phyloP scores from a whole-genome alignment of 805 yeast genomes.

The Kockiozyma suomiensis region DNA sequence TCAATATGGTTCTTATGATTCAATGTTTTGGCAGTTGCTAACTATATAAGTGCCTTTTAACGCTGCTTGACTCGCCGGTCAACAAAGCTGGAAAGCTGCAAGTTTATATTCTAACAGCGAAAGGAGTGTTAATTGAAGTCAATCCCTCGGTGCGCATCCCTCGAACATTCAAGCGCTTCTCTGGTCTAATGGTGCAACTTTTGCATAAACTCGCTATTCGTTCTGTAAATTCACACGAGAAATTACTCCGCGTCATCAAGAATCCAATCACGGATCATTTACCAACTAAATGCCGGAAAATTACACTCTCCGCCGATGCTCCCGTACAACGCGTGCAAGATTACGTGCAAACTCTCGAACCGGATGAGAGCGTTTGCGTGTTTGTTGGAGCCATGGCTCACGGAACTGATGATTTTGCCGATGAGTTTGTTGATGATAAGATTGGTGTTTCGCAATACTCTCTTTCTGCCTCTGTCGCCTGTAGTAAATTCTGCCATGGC shows the following conservation, averaged over 20 bases:
- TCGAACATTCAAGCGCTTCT: slow-evolving; percentile 95
- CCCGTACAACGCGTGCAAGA: slow-evolving; percentile 83
- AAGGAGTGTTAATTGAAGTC: slow-evolving; percentile 92
- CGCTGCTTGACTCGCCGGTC: slow-evolving; percentile 94
- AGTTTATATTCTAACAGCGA: slow-evolving; percentile 93
- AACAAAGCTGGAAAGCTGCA: slow-evolving; percentile 97
- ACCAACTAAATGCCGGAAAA: slow-evolving; percentile 92
- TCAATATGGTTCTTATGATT: no score
- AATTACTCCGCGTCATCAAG: slow-evolving; percentile 88
- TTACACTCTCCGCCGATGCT: slow-evolving; percentile 91
- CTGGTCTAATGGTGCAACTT: slow-evolving; percentile 96
- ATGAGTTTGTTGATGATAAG: slow-evolving; percentile 94
- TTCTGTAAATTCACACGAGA: slow-evolving; percentile 93
- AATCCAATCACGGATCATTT: slow-evolving; percentile 96
- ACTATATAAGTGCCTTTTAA: slow-evolving; percentile 65
- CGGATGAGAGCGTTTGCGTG: slow-evolving; percentile 93
- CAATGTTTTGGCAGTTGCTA: no score
- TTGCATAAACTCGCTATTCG: slow-evolving; percentile 90
- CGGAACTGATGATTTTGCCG: slow-evolving; percentile 96
- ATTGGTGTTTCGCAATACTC: slow-evolving; percentile 95
- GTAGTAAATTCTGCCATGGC: slow-evolving; percentile 97
- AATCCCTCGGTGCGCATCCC: slow-evolving; percentile 97
- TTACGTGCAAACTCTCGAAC: slow-evolving; percentile 75
- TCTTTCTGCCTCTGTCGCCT: slow-evolving; percentile 94
- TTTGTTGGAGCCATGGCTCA: slow-evolving; percentile 99